Evolutionary conservation across 345 rosid genomes (phyloP), one percentile per base, ranked within the genome.

Genomic region (Kandelia obovata): DNA sequence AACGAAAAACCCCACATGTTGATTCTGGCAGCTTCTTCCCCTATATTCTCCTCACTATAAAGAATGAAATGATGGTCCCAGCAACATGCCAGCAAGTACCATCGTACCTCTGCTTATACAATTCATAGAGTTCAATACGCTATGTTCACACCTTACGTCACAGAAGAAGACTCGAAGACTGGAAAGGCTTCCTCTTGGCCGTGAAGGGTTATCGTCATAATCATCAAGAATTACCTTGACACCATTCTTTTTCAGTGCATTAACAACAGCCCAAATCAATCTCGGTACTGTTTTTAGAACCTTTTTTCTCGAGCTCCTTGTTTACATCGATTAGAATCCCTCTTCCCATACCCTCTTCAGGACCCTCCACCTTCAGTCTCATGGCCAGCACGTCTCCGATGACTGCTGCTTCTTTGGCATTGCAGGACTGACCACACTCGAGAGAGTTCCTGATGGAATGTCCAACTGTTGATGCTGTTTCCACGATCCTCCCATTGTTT

Each of bases 221-320:
- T 87, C 95, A 58, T 88, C 90, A 34, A 91, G 86, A 70, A 87
- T 72, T 31, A 89, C 78, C 23, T 87, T 86, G 49, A 94, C 87
- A 16, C 95, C 92, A 72, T 83, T 86, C 83, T 86, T 91, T 74
- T 81, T 86, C 16, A 91, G 81, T 17, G 88, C 83, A 72, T 91
- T 87, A 53, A 89, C 88, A 39, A 88, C 46, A 30, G 83, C 78
- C 84, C 76, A 77, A 7, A 77, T 67, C 76, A 7, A 77, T 67
- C 76, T 81, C 81, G 25, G 83, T 77, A n/a, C 75, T 75, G 76
- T 84, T 89, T 78, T 81, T 83, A 51, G 88, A 86, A 5, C 96
- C 91, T 73, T 87, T 89, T 85, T 89, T 93, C 80, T 86, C 97
- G 5, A 93, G 66, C 81, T 91, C 96, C 78, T 86, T 89, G 81